phyloP scores from a whole-genome alignment of 768 basidiomycete genomes.

The Hypholoma fasciculare region DNA sequence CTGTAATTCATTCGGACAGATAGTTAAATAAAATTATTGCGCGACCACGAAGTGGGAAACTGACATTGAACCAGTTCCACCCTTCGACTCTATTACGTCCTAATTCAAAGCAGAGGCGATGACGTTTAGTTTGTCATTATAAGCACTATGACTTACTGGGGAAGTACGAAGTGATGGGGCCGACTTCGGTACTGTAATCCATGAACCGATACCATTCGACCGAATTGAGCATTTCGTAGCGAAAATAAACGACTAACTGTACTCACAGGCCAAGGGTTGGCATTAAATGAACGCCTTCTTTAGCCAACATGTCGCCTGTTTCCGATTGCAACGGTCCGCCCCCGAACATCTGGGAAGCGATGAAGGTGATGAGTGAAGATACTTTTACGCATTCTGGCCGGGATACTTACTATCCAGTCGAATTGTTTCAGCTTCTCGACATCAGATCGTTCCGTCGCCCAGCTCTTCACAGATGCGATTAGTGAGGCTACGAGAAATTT shows the following conservation, averaged over 20 bases:
- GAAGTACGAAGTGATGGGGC: neutral
- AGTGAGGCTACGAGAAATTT: neutral
- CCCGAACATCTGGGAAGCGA: neutral
- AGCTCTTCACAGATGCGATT: neutral
- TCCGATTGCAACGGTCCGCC: neutral
- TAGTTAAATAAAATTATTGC: no score
- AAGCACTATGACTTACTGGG: neutral
- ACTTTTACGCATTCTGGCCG: no score
- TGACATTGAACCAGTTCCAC: slow-evolving; percentile 1
- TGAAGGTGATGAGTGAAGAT: neutral
- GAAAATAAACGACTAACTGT: neutral
- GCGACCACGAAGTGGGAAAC: no score
- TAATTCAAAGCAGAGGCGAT: neutral
- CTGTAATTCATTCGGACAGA: neutral
- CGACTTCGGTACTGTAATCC: neutral
- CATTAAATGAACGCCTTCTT: neutral
- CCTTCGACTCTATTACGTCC: neutral
- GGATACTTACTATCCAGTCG: neutral
- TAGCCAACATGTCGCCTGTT: neutral
- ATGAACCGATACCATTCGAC: no score
- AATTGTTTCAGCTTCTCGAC: slow-evolving; percentile 1
- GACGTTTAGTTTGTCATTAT: neutral
- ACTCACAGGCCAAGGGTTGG: slow-evolving; percentile 5
- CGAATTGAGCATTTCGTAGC: neutral
- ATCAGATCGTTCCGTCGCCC: neutral